Evolutionary conservation across 2,329 filamentous ascomycete species (phyloP).

Genomic region (Ceratocystis cubensis): DNA sequence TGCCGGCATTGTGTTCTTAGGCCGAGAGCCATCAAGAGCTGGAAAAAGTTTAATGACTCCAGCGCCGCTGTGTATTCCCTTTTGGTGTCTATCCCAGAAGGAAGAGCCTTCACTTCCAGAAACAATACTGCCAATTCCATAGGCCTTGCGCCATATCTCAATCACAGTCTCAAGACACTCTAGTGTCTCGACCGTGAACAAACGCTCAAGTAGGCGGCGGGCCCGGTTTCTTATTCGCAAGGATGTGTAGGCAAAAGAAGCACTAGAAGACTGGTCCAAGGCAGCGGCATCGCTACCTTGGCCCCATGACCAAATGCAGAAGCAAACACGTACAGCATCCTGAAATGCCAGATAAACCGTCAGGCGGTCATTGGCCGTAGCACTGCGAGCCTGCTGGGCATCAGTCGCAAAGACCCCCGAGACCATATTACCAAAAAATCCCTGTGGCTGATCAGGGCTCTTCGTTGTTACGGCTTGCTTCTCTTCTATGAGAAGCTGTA

Average conservation of each 20-base stretch:
- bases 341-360: slow-evolving; percentile 95
- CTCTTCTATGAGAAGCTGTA: slow-evolving; percentile 67
- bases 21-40: slow-evolving; percentile 78
- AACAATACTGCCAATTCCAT: slow-evolving; percentile 26
- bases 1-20: slow-evolving; percentile 81
- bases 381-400: slow-evolving; percentile 59
- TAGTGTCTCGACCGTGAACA: slow-evolving; percentile 82
- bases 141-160: slow-evolving; percentile 58
- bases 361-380: slow-evolving; percentile 82
- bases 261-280: slow-evolving; percentile 55
- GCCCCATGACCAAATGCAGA: slow-evolving; percentile 91
- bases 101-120: not conserved
- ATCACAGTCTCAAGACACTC: slow-evolving; percentile 89
- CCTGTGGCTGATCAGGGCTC: slow-evolving; percentile 68
- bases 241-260: slow-evolving; percentile 84
- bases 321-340: slow-evolving; percentile 84
- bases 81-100: slow-evolving; percentile 2
- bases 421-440: slow-evolving; percentile 90
- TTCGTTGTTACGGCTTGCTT: slow-evolving; percentile 55
- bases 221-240: slow-evolving; percentile 82
- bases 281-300: slow-evolving; percentile 45
- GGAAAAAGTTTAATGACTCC: slow-evolving; percentile 78
- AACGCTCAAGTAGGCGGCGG: slow-evolving; percentile 74
- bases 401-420: slow-evolving; percentile 81
- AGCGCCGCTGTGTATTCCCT: slow-evolving; percentile 27